Evolutionary conservation across 2,329 filamentous ascomycete genomes (phyloP), one percentile per base, ranked within the genome.

Genomic region (Cladophialophora exuberans): DNA sequence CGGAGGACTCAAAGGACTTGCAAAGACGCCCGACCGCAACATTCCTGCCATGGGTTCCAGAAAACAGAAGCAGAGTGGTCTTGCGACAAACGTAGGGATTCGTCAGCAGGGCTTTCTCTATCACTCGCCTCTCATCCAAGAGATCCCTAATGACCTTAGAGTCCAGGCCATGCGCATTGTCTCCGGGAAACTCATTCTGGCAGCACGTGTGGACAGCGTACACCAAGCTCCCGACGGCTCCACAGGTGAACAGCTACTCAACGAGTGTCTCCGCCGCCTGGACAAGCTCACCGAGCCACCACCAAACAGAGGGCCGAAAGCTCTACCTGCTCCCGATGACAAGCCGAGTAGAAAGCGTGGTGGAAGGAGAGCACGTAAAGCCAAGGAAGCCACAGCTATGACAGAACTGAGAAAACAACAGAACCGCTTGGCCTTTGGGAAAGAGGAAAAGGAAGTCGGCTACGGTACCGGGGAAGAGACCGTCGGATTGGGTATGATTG

Each of bases 361-460:
- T 71, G 94, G 94, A 47, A 81, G 93, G 52, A 82, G 91, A 62
- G 94, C 92, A 10, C 81, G 94, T 54, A 96, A 96, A 72, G 93
- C 93, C 57, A 99, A 99, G 80, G 94, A 96, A 72, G 92, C 93
- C 3, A 90, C 90, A 5, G 93, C 94, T 57, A 96, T 97, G 90
- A 99, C 94, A 0, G 94, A 99, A 52, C 78, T 99, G 25, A 86
- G 92, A 62, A 97, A 97, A 72, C 91, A 91, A 3, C 94, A 97
- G 73, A 99, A 99, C 75, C 84, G 94, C 50, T 87, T 99, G 83
- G 90, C 87, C 0, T 99, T 99, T 67, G 92, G 92, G 55, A 94
- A 96, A 70, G 93, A 97, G 72, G 94, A 99, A 73, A 87, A 85
- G 65, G 94, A 99, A 72, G 86, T 94, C 1, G 93, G 92, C 26